Conservation (phyloP, 352 stramenopile genomes). For the Globisporangium solare region DNA sequence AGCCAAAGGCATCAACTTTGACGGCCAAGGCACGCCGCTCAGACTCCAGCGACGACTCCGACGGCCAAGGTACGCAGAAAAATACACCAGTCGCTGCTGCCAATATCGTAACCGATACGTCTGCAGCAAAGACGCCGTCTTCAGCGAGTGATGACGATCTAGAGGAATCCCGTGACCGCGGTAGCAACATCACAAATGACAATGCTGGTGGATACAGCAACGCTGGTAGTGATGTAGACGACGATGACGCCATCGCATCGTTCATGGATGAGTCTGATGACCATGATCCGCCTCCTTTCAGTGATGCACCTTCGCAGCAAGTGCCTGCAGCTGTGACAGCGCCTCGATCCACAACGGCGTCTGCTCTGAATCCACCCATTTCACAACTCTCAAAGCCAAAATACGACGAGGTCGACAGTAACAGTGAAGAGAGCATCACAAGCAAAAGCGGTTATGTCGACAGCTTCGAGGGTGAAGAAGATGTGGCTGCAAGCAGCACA, state of each 20-base stretch:
- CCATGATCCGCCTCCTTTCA: slow-evolving; percentile 12
- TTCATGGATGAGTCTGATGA: slow-evolving; percentile 18
- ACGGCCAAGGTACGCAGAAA: background rate
- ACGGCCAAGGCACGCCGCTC: background rate
- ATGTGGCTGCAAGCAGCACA: background rate
- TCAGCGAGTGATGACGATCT: slow-evolving; percentile 1
- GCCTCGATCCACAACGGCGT: background rate
- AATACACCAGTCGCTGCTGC: background rate
- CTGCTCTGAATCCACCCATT: background rate
- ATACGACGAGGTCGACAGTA: slow-evolving; percentile 5
- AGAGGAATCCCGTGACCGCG: background rate
- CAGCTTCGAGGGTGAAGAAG: slow-evolving; percentile 8
- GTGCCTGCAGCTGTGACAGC: background rate
- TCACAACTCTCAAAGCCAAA: background rate
- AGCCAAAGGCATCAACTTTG: background rate
- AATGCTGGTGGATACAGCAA: slow-evolving; percentile 1
- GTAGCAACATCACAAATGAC: background rate
- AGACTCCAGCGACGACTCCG: slow-evolving; percentile 7
- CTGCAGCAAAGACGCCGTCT: no score
- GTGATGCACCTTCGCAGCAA: background rate
- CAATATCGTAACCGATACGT: no score
- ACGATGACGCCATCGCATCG: slow-evolving; percentile 10
- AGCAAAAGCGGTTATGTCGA: slow-evolving; percentile 30
- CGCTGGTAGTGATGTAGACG: slow-evolving; percentile 11
- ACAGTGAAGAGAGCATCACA: slow-evolving; percentile 26